Evolutionary conservation across 331 rosid genomes (phyloP).

Genomic region (Acacia pycnantha): DNA sequence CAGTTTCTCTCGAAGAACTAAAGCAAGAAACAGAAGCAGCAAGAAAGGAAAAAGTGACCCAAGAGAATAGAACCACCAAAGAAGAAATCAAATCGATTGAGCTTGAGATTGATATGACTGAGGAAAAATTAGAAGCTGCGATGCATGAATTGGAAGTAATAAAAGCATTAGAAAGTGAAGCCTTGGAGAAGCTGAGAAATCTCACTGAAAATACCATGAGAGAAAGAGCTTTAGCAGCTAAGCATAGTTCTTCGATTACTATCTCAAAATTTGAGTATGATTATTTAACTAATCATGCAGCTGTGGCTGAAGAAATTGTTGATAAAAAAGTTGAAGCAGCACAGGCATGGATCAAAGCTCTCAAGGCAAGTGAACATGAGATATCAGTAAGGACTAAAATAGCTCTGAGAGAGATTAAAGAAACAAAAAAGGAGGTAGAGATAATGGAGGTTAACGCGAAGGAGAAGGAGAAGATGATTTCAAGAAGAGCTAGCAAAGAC

Average conservation of each 20-base stretch:
- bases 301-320: constrained; percentile 71
- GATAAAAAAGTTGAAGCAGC: constrained; percentile 85
- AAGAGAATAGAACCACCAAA: constrained; percentile 49
- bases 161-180: constrained; percentile 57
- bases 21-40: constrained; percentile 57
- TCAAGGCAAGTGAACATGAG: constrained; percentile 90
- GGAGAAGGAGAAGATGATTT: constrained; percentile 37
- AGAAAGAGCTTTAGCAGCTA: constrained; percentile 54
- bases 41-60: constrained; percentile 51
- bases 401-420: constrained; percentile 56
- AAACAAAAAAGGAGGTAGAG: constrained; percentile 47
- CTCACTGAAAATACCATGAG: constrained; percentile 56
- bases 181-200: constrained; percentile 62
- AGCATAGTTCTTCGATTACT: constrained; percentile 57
- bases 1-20: constrained; percentile 55
- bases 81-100: constrained; percentile 55
- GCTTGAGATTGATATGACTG: constrained; percentile 52
- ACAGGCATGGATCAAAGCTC: constrained; percentile 84
- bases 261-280: constrained; percentile 83
- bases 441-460: constrained; percentile 30
- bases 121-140: constrained; percentile 60
- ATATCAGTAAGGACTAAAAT: constrained; percentile 52
- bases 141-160: constrained; percentile 70
- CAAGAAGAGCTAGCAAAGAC: constrained; percentile 45
- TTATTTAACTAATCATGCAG: constrained; percentile 71